Percentiles rank a stretch among this genome's conserved stretches.
Conservation (phyloP, 495 filamentous ascomycete genomes). For the Darksidea phi region DNA sequence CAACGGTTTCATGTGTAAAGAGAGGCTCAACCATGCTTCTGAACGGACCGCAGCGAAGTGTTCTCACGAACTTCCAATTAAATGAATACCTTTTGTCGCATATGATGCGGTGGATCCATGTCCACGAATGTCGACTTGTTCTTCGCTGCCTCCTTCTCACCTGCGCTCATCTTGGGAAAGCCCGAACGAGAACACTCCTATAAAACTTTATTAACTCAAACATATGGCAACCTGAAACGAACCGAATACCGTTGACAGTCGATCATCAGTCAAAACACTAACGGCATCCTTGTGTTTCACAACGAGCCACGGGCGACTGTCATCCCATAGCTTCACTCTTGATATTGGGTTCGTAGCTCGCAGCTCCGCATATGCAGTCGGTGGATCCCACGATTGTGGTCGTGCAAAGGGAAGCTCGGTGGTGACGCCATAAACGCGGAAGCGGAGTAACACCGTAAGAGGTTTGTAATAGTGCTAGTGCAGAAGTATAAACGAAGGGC, state of each 20-base stretch:
- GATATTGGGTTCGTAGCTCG: conserved; percentile 46
- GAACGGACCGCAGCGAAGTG: not conserved
- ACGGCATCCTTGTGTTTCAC: conserved; percentile 50
- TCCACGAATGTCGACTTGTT: conserved; percentile 52
- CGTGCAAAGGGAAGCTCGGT: conserved; percentile 49
- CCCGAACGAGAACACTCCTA: conserved; percentile 46
- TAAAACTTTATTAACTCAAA: not conserved
- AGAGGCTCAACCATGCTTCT: conserved; percentile 47
- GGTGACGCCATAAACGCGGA: conserved; percentile 3
- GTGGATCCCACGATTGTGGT: conserved; percentile 45
- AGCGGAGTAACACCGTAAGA: no score
- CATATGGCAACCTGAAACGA: not conserved
- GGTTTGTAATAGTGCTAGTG: no score
- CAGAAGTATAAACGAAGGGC: no score
- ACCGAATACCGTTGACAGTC: conserved; percentile 8
- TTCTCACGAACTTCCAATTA: no score
- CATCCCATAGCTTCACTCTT: conserved; percentile 49
- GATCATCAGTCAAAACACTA: conserved; percentile 44
- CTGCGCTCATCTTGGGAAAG: conserved; percentile 47
- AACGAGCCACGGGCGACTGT: conserved; percentile 47
- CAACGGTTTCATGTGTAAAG: conserved; percentile 44
- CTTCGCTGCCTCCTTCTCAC: conserved; percentile 47
- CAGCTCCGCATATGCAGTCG: conserved; percentile 46
- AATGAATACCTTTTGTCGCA: conserved; percentile 38
- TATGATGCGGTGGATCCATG: conserved; percentile 51